These are phyloP conservation scores for Adiantum capillusveneris DNA, from an alignment of 75 land plant genomes.

Conservation along the genomic window DNA sequence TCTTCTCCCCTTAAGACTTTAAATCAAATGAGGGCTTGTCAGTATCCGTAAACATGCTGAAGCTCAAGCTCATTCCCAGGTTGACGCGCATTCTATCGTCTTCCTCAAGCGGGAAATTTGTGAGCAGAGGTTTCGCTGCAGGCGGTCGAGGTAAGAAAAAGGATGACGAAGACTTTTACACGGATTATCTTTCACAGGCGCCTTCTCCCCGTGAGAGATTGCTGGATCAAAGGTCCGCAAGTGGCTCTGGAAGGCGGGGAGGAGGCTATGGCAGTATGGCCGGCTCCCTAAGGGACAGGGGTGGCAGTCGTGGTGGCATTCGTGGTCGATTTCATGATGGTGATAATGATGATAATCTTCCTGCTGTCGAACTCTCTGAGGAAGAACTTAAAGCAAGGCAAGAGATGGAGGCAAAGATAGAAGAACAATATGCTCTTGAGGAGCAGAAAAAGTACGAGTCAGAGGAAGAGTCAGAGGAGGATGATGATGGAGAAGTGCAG, in stretches of 20 bases:
- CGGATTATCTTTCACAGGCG: background rate
- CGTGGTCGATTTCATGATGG: background rate
- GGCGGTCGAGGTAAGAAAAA: background rate
- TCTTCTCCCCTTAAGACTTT: too few relatives aligned
- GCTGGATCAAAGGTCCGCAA: background rate
- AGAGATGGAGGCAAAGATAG: background rate
- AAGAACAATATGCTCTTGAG: background rate
- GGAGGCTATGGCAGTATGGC: background rate
- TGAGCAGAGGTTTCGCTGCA: background rate
- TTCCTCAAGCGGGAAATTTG: background rate
- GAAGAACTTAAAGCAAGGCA: conserved; percentile 2
- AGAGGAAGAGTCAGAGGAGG: background rate
- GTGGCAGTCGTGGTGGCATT: background rate
- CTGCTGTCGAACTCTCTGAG: background rate
- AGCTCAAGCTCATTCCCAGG: conserved; percentile 2
- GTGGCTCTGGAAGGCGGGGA: background rate
- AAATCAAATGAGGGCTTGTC: too few relatives aligned
- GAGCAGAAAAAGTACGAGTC: background rate
- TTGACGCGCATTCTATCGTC: background rate
- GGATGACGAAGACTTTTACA: background rate
- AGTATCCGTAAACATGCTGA: too few relatives aligned
- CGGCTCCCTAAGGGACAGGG: background rate
- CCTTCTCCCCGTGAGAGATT: background rate
- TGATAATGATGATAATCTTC: background rate
- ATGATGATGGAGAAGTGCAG: background rate